These are phyloP conservation scores for Apiospora saccharicola DNA, from an alignment of 2,329 filamentous ascomycete genomes.

Conservation along the genomic window DNA sequence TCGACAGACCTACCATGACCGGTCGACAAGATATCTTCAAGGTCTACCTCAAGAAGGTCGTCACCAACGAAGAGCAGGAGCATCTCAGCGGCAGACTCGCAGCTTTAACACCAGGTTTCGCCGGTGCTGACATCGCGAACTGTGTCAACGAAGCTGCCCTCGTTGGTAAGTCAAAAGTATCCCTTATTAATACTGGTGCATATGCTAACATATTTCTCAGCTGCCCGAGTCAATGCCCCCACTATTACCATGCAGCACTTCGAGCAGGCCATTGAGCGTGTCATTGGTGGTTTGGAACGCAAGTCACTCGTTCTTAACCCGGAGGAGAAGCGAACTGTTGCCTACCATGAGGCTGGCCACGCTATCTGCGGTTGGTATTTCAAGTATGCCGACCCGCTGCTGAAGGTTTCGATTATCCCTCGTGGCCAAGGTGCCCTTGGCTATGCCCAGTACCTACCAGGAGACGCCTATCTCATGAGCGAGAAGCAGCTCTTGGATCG, in stretches of 20 bases:
- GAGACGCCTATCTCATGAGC: conserved; percentile 95
- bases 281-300: conserved; percentile 95
- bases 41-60: conserved; percentile 93
- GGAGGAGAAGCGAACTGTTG: conserved; percentile 93
- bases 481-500: conserved; percentile 96
- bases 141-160: conserved; percentile 97
- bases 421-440: conserved; percentile 92
- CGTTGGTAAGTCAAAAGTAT: conserved; percentile 72
- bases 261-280: conserved; percentile 96
- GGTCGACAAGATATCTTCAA: conserved; percentile 95
- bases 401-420: conserved; percentile 98
- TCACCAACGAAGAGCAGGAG: conserved; percentile 89
- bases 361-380: conserved; percentile 99
- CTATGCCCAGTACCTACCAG: conserved; percentile 96
- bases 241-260: conserved; percentile 90
- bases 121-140: conserved; percentile 97
- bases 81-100: conserved; percentile 87
- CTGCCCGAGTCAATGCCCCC: conserved; percentile 82
- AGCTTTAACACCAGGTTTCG: conserved; percentile 94
- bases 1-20: conserved; percentile 96
- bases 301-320: conserved; percentile 94
- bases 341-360: conserved; percentile 97
- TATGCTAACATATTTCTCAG: conserved; percentile 61
- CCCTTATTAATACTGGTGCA: background rate
- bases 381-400: conserved; percentile 91